Percentiles rank a stretch among this genome's conserved stretches.
phyloP scores from a whole-genome alignment of 768 basidiomycete species.

The Serpula lacrymans region DNA sequence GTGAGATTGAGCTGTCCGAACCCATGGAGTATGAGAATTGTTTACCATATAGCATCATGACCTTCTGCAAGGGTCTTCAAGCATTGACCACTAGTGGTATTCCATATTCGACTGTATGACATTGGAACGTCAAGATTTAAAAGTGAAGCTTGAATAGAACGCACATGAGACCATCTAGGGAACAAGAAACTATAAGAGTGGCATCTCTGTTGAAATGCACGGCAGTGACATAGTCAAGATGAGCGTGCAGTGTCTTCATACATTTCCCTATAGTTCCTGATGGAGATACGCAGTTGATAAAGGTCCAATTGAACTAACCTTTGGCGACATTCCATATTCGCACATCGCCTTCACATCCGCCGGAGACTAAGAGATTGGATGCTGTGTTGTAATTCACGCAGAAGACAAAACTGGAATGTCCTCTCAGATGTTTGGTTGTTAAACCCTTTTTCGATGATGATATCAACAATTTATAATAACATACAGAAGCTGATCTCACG shows the following conservation, averaged over 20 bases:
- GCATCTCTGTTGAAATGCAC: slow-evolving; percentile 94
- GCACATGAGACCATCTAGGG: slow-evolving; percentile 92
- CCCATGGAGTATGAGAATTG: background rate
- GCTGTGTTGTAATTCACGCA: slow-evolving; percentile 89
- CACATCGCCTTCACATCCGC: slow-evolving; percentile 90
- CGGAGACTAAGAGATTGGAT: slow-evolving; percentile 87
- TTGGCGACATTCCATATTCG: slow-evolving; percentile 87
- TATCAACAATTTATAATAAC: background rate
- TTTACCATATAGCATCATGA: slow-evolving; percentile 76
- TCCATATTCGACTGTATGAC: slow-evolving; percentile 85
- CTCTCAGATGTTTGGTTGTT: slow-evolving; percentile 67
- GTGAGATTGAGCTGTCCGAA: background rate
- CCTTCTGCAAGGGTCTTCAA: slow-evolving; percentile 94
- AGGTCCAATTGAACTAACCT: slow-evolving; percentile 43
- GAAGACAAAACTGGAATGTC: slow-evolving; percentile 87
- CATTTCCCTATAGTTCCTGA: slow-evolving; percentile 56
- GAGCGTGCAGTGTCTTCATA: slow-evolving; percentile 84
- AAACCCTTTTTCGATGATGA: slow-evolving; percentile 46
- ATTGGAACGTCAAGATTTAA: background rate
- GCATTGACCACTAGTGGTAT: slow-evolving; percentile 87
- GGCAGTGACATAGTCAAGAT: slow-evolving; percentile 92
- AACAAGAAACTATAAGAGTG: slow-evolving; percentile 85
- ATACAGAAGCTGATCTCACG: slow-evolving; percentile 23
- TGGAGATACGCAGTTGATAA: background rate
- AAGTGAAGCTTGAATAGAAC: slow-evolving; percentile 22